phyloP scores from a whole-genome alignment of 306 rosid genomes.

The Vigna angularis region DNA sequence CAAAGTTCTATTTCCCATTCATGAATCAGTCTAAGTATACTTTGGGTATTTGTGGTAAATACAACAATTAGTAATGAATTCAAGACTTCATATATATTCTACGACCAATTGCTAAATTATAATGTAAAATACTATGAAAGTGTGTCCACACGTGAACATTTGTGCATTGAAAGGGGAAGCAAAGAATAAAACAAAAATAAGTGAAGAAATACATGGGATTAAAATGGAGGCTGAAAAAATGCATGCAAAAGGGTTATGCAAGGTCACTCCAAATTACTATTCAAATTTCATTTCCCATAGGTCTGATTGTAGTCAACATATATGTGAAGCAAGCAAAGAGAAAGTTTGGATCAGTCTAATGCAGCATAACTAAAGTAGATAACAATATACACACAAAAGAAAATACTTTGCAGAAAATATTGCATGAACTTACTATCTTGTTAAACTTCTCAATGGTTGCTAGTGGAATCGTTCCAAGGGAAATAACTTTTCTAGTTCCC shows the following conservation, averaged over 20 bases:
- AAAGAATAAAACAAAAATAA: constrained; percentile 5
- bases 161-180: neutral
- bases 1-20: constrained; percentile 19
- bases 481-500: constrained; percentile 79
- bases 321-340: constrained; percentile 11
- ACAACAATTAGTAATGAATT: constrained; percentile 6
- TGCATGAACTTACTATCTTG: constrained; percentile 72
- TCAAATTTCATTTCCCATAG: neutral
- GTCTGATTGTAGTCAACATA: constrained; percentile 15
- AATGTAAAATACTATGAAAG: neutral
- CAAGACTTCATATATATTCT: constrained; percentile 26
- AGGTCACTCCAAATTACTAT: constrained; percentile 24
- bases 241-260: constrained; percentile 35
- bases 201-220: neutral
- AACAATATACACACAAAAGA: constrained; percentile 12
- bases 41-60: constrained; percentile 4
- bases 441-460: constrained; percentile 88
- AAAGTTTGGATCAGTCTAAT: constrained; percentile 10
- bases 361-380: constrained; percentile 25
- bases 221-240: constrained; percentile 27
- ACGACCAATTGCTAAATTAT: constrained; percentile 32
- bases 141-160: neutral
- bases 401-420: constrained; percentile 2
- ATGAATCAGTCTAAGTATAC: constrained; percentile 31
- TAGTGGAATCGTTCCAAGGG: constrained; percentile 89